These are phyloP conservation scores for Colletotrichum lupini DNA, from an alignment of 2,329 filamentous ascomycete species.

Conservation along the genomic window DNA sequence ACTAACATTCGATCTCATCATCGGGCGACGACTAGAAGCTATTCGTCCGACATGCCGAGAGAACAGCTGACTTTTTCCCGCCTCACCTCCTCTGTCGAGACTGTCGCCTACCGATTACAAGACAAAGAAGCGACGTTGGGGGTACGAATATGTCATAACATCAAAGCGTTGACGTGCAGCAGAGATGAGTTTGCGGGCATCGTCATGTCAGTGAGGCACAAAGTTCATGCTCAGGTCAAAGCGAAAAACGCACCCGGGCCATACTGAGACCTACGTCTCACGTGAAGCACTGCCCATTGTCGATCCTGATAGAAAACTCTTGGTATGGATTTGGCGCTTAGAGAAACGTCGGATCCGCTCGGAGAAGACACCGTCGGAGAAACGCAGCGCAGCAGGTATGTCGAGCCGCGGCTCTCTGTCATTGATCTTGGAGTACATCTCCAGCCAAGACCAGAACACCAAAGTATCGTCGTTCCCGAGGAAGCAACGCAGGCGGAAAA, in stretches of 20 bases:
- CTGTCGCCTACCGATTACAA: not conserved
- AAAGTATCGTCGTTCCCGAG: not conserved
- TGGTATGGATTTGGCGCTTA: not conserved
- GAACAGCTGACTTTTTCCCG: not conserved
- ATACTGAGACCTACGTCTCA: conserved; percentile 6
- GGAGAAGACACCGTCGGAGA: not conserved
- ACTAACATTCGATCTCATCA: not conserved
- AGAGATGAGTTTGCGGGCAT: not conserved
- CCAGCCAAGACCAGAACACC: not conserved
- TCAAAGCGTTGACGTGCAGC: conserved; percentile 9
- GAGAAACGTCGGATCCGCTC: not conserved
- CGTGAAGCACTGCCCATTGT: conserved; percentile 14
- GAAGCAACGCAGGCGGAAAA: not conserved
- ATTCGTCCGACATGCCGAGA: not conserved
- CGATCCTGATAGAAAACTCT: conserved; percentile 10
- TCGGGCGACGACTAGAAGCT: not conserved
- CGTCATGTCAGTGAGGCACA: not conserved
- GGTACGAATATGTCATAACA: not conserved
- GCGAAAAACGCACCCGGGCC: not conserved
- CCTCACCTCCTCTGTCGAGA: not conserved
- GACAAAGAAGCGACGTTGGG: not conserved
- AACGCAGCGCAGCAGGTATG: not conserved
- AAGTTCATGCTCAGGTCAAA: not conserved
- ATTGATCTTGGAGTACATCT: not conserved
- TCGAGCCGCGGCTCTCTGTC: not conserved